These are phyloP conservation scores for Huntiella decipiens DNA, from an alignment of 2,329 filamentous ascomycete genomes.

Conservation along the genomic window DNA sequence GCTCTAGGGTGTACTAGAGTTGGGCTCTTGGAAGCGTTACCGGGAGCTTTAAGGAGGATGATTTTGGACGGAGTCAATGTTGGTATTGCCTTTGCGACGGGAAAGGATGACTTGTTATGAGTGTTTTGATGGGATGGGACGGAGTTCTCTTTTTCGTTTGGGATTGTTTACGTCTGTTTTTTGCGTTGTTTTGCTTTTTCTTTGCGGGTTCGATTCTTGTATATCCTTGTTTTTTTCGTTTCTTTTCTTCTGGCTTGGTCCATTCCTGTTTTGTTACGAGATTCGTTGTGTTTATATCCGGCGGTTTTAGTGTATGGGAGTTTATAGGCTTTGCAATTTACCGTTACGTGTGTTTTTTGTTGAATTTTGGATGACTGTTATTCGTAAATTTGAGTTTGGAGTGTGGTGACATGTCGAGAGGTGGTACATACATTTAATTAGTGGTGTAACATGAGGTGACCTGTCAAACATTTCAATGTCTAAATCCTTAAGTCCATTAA, in stretches of 20 bases:
- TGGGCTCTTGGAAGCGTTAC: conserved; percentile 2
- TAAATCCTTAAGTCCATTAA: no score
- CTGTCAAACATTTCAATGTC: no score
- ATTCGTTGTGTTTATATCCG: background rate
- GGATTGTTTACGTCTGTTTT: conserved; percentile 2
- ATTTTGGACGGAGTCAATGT: conserved; percentile 12
- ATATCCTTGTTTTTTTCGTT: conserved; percentile 1
- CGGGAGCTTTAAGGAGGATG: conserved; percentile 4
- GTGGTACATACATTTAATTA: no score
- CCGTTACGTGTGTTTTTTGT: no score
- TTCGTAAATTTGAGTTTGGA: no score
- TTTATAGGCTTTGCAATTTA: background rate
- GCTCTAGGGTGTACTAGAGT: conserved; percentile 4
- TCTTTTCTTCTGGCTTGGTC: background rate
- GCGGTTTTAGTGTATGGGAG: background rate
- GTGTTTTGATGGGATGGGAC: background rate
- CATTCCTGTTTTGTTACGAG: background rate
- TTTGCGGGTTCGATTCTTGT: conserved; percentile 1
- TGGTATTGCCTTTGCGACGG: conserved; percentile 12
- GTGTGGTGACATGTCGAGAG: no score
- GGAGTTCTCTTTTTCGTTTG: conserved; percentile 9
- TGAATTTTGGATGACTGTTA: no score
- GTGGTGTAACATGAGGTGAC: no score
- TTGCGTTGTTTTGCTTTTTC: conserved; percentile 1
- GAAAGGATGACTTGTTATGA: conserved; percentile 8